phyloP scores from a whole-genome alignment of 768 basidiomycete genomes.

The Amanita muscaria region DNA sequence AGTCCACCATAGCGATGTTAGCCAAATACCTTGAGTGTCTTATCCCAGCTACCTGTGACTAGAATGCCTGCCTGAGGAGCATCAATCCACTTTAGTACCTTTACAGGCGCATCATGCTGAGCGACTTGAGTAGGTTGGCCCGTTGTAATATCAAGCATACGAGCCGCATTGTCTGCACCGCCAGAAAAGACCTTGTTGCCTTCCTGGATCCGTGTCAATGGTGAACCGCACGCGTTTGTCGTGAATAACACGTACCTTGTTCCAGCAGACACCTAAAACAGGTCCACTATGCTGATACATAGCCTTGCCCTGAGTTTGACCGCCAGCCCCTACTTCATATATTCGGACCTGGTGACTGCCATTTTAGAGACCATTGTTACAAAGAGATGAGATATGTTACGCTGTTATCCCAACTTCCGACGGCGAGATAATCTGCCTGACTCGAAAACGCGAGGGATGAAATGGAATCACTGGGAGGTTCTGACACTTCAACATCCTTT shows the following conservation, averaged over 20 bases:
- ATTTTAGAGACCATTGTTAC: constrained; percentile 7
- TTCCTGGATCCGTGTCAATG: constrained; percentile 40
- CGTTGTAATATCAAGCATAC: constrained; percentile 84
- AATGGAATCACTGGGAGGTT: constrained; percentile 82
- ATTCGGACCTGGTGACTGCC: constrained; percentile 91
- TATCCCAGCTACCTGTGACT: constrained; percentile 97
- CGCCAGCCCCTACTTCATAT: constrained; percentile 78
- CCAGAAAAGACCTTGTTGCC: constrained; percentile 88
- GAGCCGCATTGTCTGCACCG: constrained; percentile 92
- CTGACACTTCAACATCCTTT: constrained; percentile 74
- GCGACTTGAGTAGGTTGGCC: constrained; percentile 79
- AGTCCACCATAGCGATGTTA: too few species aligned
- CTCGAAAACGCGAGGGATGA: constrained; percentile 80
- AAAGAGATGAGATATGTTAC: constrained; percentile 27
- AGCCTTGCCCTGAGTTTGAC: constrained; percentile 82
- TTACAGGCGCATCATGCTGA: constrained; percentile 85
- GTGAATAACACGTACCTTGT: constrained; percentile 48
- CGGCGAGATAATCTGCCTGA: constrained; percentile 82
- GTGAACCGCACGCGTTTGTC: constrained; percentile 5
- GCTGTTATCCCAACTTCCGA: constrained; percentile 91
- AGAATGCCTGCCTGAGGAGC: constrained; percentile 66
- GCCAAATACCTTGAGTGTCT: constrained; percentile 84
- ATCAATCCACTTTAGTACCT: constrained; percentile 75
- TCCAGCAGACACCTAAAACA: constrained; percentile 85
- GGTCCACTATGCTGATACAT: constrained; percentile 89